These are phyloP conservation scores for Serpula lacrymans DNA, from an alignment of 768 basidiomycete genomes.

Conservation along the genomic window DNA sequence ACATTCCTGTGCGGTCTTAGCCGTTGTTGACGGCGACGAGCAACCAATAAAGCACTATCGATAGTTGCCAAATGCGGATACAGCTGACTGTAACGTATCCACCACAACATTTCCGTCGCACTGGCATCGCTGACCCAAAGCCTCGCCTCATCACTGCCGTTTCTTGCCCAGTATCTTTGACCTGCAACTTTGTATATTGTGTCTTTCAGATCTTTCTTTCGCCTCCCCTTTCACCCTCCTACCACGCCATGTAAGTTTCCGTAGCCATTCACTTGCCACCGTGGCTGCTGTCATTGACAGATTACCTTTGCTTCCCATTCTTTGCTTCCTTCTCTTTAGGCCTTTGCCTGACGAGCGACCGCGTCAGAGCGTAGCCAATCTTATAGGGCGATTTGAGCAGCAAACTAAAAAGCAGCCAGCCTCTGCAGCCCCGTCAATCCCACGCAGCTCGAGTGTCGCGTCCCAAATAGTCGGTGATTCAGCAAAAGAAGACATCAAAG, in stretches of 20 bases:
- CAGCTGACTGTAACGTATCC: too few species aligned
- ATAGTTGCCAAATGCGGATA: slow-evolving; percentile 16
- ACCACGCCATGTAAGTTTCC: slow-evolving; percentile 26
- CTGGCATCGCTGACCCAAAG: not conserved
- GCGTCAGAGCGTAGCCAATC: slow-evolving; percentile 82
- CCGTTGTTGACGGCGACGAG: not conserved
- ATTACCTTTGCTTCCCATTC: slow-evolving; percentile 13
- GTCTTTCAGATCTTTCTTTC: slow-evolving; percentile 8
- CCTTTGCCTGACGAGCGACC: slow-evolving; percentile 86
- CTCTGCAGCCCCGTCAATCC: slow-evolving; percentile 32
- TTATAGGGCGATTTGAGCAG: slow-evolving; percentile 86
- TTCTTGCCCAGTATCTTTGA: slow-evolving; percentile 9
- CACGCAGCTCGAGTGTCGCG: slow-evolving; percentile 64
- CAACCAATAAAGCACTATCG: slow-evolving; percentile 1
- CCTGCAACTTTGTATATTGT: slow-evolving; percentile 10
- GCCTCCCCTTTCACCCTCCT: slow-evolving; percentile 12
- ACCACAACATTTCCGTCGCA: slow-evolving; percentile 6
- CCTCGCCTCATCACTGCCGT: slow-evolving; percentile 5
- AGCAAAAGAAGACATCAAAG: slow-evolving; percentile 62
- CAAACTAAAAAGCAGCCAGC: slow-evolving; percentile 65
- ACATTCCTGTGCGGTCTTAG: not conserved
- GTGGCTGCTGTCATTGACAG: slow-evolving; percentile 4
- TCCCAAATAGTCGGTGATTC: slow-evolving; percentile 66
- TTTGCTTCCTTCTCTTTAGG: slow-evolving; percentile 40
- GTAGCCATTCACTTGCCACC: slow-evolving; percentile 1